Base-by-base conservation (phyloP, 2,329 filamentous ascomycete genomes). In the Neonectria punicea region DNA sequence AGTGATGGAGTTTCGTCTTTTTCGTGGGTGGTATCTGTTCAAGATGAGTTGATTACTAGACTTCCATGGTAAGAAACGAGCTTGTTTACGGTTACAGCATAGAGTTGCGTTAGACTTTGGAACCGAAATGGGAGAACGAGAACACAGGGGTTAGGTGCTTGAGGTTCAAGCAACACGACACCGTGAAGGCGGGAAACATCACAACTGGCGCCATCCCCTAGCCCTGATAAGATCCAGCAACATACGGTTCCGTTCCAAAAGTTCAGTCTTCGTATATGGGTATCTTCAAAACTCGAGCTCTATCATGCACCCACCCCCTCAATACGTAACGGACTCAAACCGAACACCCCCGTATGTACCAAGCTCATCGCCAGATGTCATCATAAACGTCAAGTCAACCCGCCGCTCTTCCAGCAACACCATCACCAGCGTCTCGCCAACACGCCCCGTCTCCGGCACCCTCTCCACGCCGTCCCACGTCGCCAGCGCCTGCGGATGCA, bases 381-480 rank as follows among this genome's bases (percentile, higher is more conserved):
- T 66, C 30, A 73, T 65, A 34, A 74, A 58, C 20, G 66, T 67
- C 4, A 74, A 6, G 5, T 75, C 63, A 36, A 74, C 36, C 11
- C 60, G 57, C 30, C 58, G 66, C 54, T 67, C 61, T n/a, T 73
- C 67, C 0, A 54, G 30, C n/a, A 53, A 20, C 5, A 73, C 70
- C 64, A 70, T 66, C 14, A 75, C 74, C 64, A 75, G 36, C 18
- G 72, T 72, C 44, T 74, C 73, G 0, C 67, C 55, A 46, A 74
- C 63, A 1, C 74, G 73, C 7, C 41, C 58, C 14, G 5, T 36
- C 43, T 74, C 73, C 0, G 73, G 69, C 8, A 75, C 65, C 11
- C 43, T 67, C 0, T 67, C 57, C 13, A 73, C 57, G 1, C 68
- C 73, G 1, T 64, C 69, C 74, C 74, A 76, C 41, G 63, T 73